These are phyloP conservation scores for Blastobotrys elegans DNA, from an alignment of 1,139 yeast genomes.

Conservation along the genomic window DNA sequence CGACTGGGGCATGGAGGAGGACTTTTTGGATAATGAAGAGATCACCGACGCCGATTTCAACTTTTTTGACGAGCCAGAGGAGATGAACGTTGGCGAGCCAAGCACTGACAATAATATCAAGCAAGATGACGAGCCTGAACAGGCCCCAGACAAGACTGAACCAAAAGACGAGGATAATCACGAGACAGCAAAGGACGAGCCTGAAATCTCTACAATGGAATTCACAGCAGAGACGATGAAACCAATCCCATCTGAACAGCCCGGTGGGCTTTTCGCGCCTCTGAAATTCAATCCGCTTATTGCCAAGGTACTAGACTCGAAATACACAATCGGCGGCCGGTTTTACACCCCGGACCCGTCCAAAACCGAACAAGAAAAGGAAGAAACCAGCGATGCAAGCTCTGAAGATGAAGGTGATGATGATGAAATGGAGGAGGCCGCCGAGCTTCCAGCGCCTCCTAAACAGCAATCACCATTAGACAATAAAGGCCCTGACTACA, in stretches of 20 bases:
- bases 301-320: conserved; percentile 68
- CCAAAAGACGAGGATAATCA: not conserved
- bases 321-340: conserved; percentile 82
- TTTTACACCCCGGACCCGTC: conserved; percentile 48
- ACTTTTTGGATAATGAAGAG: conserved; percentile 39
- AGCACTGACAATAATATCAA: not conserved
- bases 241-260: conserved; percentile 5
- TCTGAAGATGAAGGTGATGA: conserved; percentile 7
- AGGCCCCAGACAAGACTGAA: not conserved
- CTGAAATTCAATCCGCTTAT: conserved; percentile 74
- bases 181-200: not conserved
- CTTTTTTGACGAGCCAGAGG: conserved; percentile 39
- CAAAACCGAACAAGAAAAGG: conserved; percentile 26
- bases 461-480: not conserved
- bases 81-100: too few relatives aligned
- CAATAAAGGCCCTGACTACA: conserved; percentile 3
- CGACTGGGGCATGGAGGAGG: conserved; percentile 40
- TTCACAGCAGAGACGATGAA: conserved; percentile 12
- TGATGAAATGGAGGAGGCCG: conserved; percentile 14
- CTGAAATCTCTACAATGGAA: conserved; percentile 8
- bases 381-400: conserved; percentile 12
- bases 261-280: conserved; percentile 69
- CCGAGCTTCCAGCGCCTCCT: not conserved
- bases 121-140: not conserved
- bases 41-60: conserved; percentile 41